Conservation (phyloP, 75 land plant genomes). For the Cryptomeria japonica region DNA sequence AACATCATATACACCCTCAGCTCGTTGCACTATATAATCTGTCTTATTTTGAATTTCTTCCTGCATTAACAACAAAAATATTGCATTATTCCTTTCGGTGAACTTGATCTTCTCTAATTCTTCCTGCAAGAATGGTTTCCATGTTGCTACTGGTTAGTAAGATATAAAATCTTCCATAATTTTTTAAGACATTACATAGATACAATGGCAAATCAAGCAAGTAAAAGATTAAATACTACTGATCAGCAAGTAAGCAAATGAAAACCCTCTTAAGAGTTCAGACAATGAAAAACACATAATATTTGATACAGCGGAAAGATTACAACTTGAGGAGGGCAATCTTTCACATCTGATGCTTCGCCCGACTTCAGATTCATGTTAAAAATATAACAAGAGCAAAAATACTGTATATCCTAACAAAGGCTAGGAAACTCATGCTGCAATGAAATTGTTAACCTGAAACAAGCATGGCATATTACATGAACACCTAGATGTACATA, state of each 20-base stretch:
- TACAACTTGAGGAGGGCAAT: neutral
- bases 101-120: neutral
- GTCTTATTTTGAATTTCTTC: conserved; percentile 93
- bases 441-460: neutral
- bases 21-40: conserved; percentile 81
- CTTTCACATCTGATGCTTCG: neutral
- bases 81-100: neutral
- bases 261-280: neutral
- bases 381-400: too few species aligned
- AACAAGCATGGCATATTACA: neutral
- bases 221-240: neutral
- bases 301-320: neutral
- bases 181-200: neutral
- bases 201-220: neutral
- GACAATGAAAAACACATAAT: neutral
- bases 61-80: conserved; percentile 30
- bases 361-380: neutral
- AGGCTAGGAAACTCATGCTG: neutral
- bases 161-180: neutral
- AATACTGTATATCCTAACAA: neutral
- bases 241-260: too few species aligned
- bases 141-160: neutral
- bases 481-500: neutral
- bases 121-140: neutral
- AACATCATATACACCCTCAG: conserved; percentile 94